Base-by-base conservation (phyloP, 2,329 filamentous ascomycete species). In the Xylaria sp. region DNA sequence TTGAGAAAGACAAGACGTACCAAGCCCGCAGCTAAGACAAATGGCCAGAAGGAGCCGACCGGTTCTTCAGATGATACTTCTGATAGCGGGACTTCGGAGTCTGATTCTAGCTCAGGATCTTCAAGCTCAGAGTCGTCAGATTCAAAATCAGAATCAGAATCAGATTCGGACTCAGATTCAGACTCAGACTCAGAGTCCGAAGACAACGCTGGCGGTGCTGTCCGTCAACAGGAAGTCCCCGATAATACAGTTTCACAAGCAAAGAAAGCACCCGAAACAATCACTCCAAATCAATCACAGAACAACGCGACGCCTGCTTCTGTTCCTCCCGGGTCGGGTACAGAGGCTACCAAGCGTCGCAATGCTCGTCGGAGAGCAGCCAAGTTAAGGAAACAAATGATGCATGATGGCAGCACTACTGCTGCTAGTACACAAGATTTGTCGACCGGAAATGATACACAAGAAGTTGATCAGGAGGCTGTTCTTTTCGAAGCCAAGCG, bases 401-500 rank as follows among this genome's bases (percentile, higher is more conserved):
- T 59, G 55, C 62, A 16, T 8, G 19, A 30, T 11, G 23, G 59
- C 4, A 8, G 47, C 23, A 7, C 46, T 8, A 35, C 49, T 16
- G 16, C 47, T 35, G 56, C 47, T 2, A 44, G 23, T 11, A 35
- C 42, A 44, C 39, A 55, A 6, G 39, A 34, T n/a, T 30, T 63
- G 8, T 16, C 54, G 5, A 30, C n/a, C 2, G 30, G 50, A 34
- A 13, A 57, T 1, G 50, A 57, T 2, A 55, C 54, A 30, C 62
- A 64, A 34, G 61, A 65, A 37, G 63, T 67, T 37, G 19, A 55
- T 34, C 16, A 52, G n/a, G 74, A 76, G 42, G 68, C 73, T 44
- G 69, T 73, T 5, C 76, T 80, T 34, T 80, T 84, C 60, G 78
- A 83, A 65, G 75, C 74, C 42, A 79, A 75, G 60, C 78, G 80